A percentile compares a stretch with the other conserved stretches of the same genome.
Conservation (phyloP, 176 grass and related monocot genomes). For the Oryza coarctata region DNA sequence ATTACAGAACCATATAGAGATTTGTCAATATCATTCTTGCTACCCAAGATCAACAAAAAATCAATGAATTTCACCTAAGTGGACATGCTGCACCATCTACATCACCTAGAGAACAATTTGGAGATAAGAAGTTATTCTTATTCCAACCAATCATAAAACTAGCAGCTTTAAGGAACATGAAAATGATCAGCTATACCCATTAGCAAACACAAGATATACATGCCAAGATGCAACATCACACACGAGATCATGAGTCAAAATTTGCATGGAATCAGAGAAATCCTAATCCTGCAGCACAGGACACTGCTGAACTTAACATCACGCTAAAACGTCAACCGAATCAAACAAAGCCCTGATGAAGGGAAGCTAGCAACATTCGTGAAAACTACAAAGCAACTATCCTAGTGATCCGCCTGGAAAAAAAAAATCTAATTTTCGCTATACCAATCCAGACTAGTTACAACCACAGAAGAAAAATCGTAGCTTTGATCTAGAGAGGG, state of each 20-base stretch:
- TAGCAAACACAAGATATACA: not conserved
- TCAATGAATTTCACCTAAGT: not conserved
- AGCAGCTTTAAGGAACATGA: not conserved
- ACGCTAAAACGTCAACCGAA: not conserved
- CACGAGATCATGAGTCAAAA: not conserved
- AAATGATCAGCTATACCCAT: not conserved
- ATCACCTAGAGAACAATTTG: not conserved
- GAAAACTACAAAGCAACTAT: not conserved
- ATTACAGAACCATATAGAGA: not conserved
- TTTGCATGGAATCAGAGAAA: not conserved
- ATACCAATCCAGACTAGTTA: not conserved
- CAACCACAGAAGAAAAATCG: too few relatives aligned
- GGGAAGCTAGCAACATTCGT: not conserved
- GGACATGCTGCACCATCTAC: not conserved
- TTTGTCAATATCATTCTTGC: not conserved
- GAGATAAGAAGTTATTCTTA: too few relatives aligned
- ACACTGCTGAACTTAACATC: not conserved
- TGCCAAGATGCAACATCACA: not conserved
- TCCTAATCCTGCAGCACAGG: slow-evolving; percentile 10
- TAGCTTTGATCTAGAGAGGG: slow-evolving; percentile 26
- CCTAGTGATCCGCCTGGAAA: slow-evolving; percentile 17
- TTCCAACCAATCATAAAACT: not conserved
- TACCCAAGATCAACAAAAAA: not conserved
- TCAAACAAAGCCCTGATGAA: not conserved
- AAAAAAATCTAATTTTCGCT: not conserved